Conservation (phyloP, 176 grass and related monocot species). For the Ensete glaucum region DNA sequence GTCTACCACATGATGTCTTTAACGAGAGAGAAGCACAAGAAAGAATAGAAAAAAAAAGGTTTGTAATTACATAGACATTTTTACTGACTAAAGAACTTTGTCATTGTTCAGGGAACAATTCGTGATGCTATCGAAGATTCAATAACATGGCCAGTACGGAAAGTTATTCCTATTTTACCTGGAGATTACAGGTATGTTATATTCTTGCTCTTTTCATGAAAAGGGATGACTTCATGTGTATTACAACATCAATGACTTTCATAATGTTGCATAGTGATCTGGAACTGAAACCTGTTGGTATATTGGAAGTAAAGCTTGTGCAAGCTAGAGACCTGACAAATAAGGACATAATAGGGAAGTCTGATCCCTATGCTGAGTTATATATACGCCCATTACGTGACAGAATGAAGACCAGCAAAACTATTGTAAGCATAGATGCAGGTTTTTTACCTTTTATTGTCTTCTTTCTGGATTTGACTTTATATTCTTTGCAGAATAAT, state of each 20-base stretch:
- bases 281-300: conserved; percentile 83
- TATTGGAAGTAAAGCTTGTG: conserved; percentile 95
- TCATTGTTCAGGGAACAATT: conserved; percentile 54
- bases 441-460: conserved; percentile 22
- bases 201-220: conserved; percentile 9
- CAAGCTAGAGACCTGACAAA: conserved; percentile 84
- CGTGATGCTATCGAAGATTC: conserved; percentile 90
- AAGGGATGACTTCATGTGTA: not conserved
- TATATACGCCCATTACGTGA: conserved; percentile 79
- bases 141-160: conserved; percentile 85
- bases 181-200: conserved; percentile 76
- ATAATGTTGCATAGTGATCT: conserved; percentile 54
- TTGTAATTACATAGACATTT: not conserved
- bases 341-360: conserved; percentile 93
- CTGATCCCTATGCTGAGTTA: conserved; percentile 74
- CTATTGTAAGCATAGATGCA: conserved; percentile 59
- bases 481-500: conserved; percentile 61
- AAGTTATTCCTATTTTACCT: conserved; percentile 85
- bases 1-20: conserved; percentile 1
- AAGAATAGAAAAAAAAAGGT: not conserved
- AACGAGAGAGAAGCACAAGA: not conserved
- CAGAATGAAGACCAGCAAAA: conserved; percentile 89
- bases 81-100: conserved; percentile 15
- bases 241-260: conserved; percentile 13
- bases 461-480: conserved; percentile 24